Evolutionary conservation across 2,329 filamentous ascomycete species (phyloP).

Genomic region (Diaporthe sp.): DNA sequence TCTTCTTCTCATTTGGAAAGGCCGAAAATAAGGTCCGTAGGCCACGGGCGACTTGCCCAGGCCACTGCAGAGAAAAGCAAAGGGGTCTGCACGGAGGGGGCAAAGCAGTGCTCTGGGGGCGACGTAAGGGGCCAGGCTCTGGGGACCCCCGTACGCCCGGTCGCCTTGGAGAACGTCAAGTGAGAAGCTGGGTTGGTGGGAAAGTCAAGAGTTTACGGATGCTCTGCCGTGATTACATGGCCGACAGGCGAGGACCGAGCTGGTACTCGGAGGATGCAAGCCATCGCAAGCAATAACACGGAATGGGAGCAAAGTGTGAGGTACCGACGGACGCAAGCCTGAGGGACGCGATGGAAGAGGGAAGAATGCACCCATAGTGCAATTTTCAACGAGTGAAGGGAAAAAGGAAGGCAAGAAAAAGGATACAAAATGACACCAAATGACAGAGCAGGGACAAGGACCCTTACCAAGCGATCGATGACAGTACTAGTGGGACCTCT

Average conservation of each 20-base stretch:
- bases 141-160: not conserved
- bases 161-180: slow-evolving; percentile 3
- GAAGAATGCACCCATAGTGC: slow-evolving; percentile 12
- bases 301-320: slow-evolving; percentile 22
- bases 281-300: slow-evolving; percentile 20
- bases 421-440: slow-evolving; percentile 36
- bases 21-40: not conserved
- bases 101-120: slow-evolving; percentile 18
- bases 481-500: slow-evolving; percentile 28
- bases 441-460: slow-evolving; percentile 38
- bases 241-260: slow-evolving; percentile 10
- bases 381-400: slow-evolving; percentile 19
- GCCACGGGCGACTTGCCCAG: slow-evolving; percentile 13
- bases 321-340: slow-evolving; percentile 6
- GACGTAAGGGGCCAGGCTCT: slow-evolving; percentile 14
- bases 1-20: slow-evolving; percentile 14
- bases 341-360: not conserved
- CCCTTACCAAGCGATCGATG: slow-evolving; percentile 34
- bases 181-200: slow-evolving; percentile 17
- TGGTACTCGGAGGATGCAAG: slow-evolving; percentile 24
- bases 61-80: slow-evolving; percentile 14
- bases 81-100: slow-evolving; percentile 31
- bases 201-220: not conserved
- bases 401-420: slow-evolving; percentile 25
- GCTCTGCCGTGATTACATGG: slow-evolving; percentile 25